Conservation (phyloP, 371 early-diverging fungal species). For the Mucor mucedo region DNA sequence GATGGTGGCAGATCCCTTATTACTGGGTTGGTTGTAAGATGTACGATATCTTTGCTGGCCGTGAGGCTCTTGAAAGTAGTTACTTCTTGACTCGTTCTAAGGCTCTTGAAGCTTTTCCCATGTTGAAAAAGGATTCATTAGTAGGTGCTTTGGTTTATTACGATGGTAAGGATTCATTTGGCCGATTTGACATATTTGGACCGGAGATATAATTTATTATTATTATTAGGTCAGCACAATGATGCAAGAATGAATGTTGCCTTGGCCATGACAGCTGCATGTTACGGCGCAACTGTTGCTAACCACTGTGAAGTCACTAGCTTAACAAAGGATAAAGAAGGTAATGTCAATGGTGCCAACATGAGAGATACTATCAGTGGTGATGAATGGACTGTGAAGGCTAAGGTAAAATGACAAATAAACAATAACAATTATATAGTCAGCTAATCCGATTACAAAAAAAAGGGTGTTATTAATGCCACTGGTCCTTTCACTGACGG, state of each 20-base stretch:
- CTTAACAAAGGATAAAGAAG: conserved; percentile 78
- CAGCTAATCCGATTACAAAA: not conserved
- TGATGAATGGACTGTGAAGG: conserved; percentile 85
- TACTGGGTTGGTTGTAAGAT: conserved; percentile 97
- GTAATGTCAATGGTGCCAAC: conserved; percentile 78
- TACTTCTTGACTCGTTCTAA: conserved; percentile 88
- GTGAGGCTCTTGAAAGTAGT: conserved; percentile 84
- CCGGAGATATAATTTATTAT: conserved; percentile 3
- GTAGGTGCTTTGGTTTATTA: conserved; percentile 98
- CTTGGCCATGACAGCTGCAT: conserved; percentile 92
- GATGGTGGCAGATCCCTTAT: conserved; percentile 96
- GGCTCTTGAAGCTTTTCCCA: conserved; percentile 94
- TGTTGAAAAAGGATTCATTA: conserved; percentile 89
- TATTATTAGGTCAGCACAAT: conserved; percentile 85
- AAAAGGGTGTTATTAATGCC: conserved; percentile 85
- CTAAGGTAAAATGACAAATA: conserved; percentile 62
- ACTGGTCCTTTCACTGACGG: conserved; percentile 81
- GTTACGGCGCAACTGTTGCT: conserved; percentile 92
- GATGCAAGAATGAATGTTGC: conserved; percentile 99
- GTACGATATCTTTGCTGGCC: conserved; percentile 95
- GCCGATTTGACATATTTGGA: not conserved
- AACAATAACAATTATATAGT: conserved; percentile 1
- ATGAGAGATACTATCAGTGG: conserved; percentile 90
- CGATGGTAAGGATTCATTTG: conserved; percentile 73
- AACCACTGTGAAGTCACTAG: conserved; percentile 95